Conservation (phyloP, 495 filamentous ascomycete species). For the Daldinia vernicosa region DNA sequence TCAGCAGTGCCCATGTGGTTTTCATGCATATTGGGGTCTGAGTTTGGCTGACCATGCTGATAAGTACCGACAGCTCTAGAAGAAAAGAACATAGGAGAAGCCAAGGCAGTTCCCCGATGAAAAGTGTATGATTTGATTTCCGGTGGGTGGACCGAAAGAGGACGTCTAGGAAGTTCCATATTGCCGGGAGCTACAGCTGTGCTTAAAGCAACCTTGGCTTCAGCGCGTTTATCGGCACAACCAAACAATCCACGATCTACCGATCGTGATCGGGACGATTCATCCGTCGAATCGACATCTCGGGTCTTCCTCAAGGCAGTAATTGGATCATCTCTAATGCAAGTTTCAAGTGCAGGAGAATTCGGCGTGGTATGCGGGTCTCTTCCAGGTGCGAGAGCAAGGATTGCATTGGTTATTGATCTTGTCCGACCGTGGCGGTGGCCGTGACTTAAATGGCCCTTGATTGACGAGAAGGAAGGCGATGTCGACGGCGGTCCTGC, state of each 20-base stretch:
- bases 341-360: slow-evolving; percentile 59
- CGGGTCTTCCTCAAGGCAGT: slow-evolving; percentile 53
- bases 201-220: slow-evolving; percentile 69
- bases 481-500: slow-evolving; percentile 69
- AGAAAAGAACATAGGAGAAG: slow-evolving; percentile 52
- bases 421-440: slow-evolving; percentile 53
- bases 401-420: slow-evolving; percentile 65
- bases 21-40: slow-evolving; percentile 58
- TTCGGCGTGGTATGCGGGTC: slow-evolving; percentile 55
- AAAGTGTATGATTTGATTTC: slow-evolving; percentile 32
- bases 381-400: slow-evolving; percentile 49
- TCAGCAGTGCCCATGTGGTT: slow-evolving; percentile 47
- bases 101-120: slow-evolving; percentile 26
- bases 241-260: slow-evolving; percentile 65
- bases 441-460: slow-evolving; percentile 36
- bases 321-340: slow-evolving; percentile 50
- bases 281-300: slow-evolving; percentile 59
- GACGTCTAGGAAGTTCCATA: slow-evolving; percentile 60
- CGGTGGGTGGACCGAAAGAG: slow-evolving; percentile 46
- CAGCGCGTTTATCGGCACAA: slow-evolving; percentile 67
- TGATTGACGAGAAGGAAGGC: slow-evolving; percentile 40
- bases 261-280: slow-evolving; percentile 59
- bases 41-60: slow-evolving; percentile 53
- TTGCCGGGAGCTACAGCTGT: slow-evolving; percentile 70
- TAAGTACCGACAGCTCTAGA: slow-evolving; percentile 48